Base-by-base conservation (phyloP, 768 basidiomycete species). In the Termitomyces bulborhizus region DNA sequence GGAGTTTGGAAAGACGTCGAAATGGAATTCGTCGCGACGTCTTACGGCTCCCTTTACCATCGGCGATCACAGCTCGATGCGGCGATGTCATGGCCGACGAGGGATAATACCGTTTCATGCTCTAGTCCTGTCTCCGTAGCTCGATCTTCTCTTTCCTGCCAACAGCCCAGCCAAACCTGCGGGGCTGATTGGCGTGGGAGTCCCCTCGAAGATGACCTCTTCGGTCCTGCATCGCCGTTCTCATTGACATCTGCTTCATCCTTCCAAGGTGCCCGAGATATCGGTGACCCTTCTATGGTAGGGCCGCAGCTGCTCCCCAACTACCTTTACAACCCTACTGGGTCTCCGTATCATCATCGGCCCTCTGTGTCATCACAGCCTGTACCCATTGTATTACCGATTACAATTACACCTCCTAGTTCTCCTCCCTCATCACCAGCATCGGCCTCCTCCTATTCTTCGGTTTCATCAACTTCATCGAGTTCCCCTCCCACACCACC, bases 361-460 rank as follows among this genome's bases (percentile, higher is more conserved):
- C 40, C 27, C 36, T 27, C 36, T 49, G 48, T 26, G 3, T 49
- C 48, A 27, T 27, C 37, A n/a, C 49, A 50, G 27, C 1, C 49
- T 18, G 27, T 29, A 45, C 11, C 26, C 32, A 48, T 48, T 53
- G 8, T 55, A 60, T 46, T 55, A 47, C 37, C 39, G 47, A 53
- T 40, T 54, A 44, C 44, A 51, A 50, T 55, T 51, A 36, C 60
- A 61, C 59, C 56, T 31, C 56, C 63, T 45, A 41, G 18, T 27
- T 53, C 40, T 37, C 52, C 51, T 13, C 21, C 60, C 26, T 56
- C 63, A 42, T 65, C 65, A 31, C 54, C 62, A 52, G 53, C 60
- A 40, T 60, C 60, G 26, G 57, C 58, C 51, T 62, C 64, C 27
- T 59, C 67, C 40, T 68, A 69, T 27, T 51, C 55, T 37, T 40